Base-by-base conservation (phyloP, 805 yeast species). In the Tanozyma kutaoensis region DNA sequence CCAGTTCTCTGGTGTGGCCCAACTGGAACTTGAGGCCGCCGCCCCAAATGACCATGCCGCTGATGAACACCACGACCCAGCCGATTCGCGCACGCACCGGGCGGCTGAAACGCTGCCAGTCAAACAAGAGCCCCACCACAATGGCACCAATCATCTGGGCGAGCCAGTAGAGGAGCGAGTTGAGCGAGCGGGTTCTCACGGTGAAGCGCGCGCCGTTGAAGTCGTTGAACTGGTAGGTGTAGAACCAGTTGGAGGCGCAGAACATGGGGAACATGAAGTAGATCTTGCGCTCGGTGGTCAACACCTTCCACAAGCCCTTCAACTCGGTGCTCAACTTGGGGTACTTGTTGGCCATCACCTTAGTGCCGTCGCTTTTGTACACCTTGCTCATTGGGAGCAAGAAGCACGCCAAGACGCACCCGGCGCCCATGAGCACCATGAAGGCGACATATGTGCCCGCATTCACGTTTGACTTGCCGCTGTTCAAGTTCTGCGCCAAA, bases 181-280 rank as follows among this genome's bases (percentile, higher is more conserved):
- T 72, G 41, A 72, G 59, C 4, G 78, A 67, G 37, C 79, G 59
- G 13, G 79, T 68, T 45, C 77, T 59, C 32, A 71, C 46, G 39
- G 64, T 69, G 50, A 72, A 72, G 26, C 65, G 52, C 13, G 65
- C 67, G 22, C 64, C 66, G 42, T 72, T 72, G 47, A 63, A 56
- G 32, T 66, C 70, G 44, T 70, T 69, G 40, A 67, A 71, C 48
- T 72, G 76, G 47, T 72, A 72, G 24, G 77, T 67, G 56, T 70
- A 70, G 53, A 70, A 72, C 73, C 73, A 72, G 54, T 72, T 72
- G 20, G 78, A 68, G 16, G 74, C 60, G 37, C 68, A 65, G 45
- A 72, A 72, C 67, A 69, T 61, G 24, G 79, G 79, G 58, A 73
- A 64, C 44, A 70, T 39, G 15, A 64, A 45, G 25, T 62, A 41